These are phyloP conservation scores for Ophiostoma sp. DNA, from an alignment of 2,329 filamentous ascomycete species.

Conservation along the genomic window DNA sequence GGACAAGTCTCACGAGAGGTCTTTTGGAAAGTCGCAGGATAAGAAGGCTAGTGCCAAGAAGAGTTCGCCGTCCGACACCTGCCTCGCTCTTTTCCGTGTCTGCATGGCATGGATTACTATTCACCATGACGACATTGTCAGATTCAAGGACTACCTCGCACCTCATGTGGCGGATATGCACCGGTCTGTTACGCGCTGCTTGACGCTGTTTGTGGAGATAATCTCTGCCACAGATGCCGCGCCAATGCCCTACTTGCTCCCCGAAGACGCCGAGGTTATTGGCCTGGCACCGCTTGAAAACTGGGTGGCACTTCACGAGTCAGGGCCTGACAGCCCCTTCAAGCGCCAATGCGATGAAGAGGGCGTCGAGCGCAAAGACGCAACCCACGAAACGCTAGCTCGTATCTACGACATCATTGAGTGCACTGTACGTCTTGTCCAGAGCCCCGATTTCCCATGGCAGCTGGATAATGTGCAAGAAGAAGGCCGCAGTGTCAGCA, in stretches of 20 bases:
- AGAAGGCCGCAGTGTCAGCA: slow-evolving; percentile 15
- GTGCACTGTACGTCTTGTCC: slow-evolving; percentile 25
- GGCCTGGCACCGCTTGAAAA: slow-evolving; percentile 41
- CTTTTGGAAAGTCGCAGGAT: background rate
- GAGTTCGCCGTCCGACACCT: slow-evolving; percentile 36
- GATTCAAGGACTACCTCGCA: slow-evolving; percentile 43
- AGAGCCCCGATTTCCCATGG: slow-evolving; percentile 26
- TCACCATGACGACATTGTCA: slow-evolving; percentile 43
- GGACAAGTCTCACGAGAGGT: background rate
- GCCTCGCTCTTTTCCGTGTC: slow-evolving; percentile 49
- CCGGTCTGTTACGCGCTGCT: slow-evolving; percentile 42
- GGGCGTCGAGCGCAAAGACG: slow-evolving; percentile 20
- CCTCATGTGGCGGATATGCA: slow-evolving; percentile 45
- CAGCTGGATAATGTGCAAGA: slow-evolving; percentile 17
- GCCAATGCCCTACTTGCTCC: slow-evolving; percentile 45
- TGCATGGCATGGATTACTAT: slow-evolving; percentile 51
- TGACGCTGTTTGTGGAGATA: slow-evolving; percentile 47
- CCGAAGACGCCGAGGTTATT: slow-evolving; percentile 46
- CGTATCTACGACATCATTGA: slow-evolving; percentile 29
- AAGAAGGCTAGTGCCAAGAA: background rate
- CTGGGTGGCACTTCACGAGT: slow-evolving; percentile 25
- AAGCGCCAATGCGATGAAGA: slow-evolving; percentile 27
- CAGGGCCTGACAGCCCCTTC: slow-evolving; percentile 10
- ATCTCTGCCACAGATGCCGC: slow-evolving; percentile 38
- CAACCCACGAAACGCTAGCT: slow-evolving; percentile 25